Percentiles rank a stretch among this genome's conserved stretches.
These are phyloP conservation scores for Caryopteris hybrid DNA, from an alignment of 305 asterid genomes.

Conservation along the genomic window DNA sequence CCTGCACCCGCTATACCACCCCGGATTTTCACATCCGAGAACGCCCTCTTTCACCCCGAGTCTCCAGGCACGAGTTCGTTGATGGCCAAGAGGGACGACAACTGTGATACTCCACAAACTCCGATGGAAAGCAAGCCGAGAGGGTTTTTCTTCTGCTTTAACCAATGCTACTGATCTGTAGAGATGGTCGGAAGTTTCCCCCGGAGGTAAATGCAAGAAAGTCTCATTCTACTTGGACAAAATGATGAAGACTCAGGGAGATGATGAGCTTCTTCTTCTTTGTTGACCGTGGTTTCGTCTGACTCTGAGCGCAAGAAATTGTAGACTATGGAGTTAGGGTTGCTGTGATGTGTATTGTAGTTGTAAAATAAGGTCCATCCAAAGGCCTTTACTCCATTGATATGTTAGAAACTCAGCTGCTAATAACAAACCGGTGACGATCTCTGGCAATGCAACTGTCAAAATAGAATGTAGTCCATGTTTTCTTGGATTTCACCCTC, in stretches of 20 bases:
- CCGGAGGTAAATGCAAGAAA: background rate
- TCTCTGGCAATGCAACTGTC: too few species aligned
- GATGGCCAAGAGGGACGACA: slow-evolving; percentile 63
- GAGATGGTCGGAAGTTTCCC: background rate
- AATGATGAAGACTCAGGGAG: background rate
- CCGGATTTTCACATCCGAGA: slow-evolving; percentile 53
- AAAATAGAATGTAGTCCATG: too few species aligned
- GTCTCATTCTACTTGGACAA: background rate
- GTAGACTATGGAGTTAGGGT: slow-evolving; percentile 37
- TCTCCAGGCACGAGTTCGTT: slow-evolving; percentile 93
- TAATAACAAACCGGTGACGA: too few species aligned
- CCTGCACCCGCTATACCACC: slow-evolving; percentile 58
- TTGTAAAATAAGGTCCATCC: slow-evolving; percentile 64
- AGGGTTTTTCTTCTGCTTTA: slow-evolving; percentile 71
- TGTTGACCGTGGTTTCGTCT: background rate
- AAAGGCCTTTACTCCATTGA: slow-evolving; percentile 46
- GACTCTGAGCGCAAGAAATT: slow-evolving; percentile 1
- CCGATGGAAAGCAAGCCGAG: slow-evolving; percentile 41
- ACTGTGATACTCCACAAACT: slow-evolving; percentile 43
- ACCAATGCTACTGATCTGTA: slow-evolving; percentile 40
- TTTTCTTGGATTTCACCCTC: too few species aligned
- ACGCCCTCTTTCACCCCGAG: slow-evolving; percentile 70
- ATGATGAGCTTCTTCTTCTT: background rate
- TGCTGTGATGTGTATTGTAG: slow-evolving; percentile 46
- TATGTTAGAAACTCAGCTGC: too few species aligned